Evolutionary conservation across 148 eudicot genomes (phyloP).

Genomic region (Silene latifolia): DNA sequence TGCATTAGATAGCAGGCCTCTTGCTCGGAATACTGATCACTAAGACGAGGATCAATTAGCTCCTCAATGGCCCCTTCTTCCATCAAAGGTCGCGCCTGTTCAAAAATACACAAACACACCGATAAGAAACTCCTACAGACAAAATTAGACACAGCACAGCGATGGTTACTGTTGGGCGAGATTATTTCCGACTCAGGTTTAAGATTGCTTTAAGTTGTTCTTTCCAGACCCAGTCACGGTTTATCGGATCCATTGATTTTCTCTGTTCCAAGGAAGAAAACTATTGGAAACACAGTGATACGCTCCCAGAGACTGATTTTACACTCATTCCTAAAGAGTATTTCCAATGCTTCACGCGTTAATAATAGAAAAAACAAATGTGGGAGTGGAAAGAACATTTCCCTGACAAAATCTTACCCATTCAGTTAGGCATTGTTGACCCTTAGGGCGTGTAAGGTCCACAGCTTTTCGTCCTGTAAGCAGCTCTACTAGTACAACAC

Average conservation of each 20-base stretch:
- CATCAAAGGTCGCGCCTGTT: slow-evolving; percentile 76
- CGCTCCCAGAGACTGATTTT: background rate
- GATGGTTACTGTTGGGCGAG: too few species aligned
- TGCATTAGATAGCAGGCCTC: slow-evolving; percentile 79
- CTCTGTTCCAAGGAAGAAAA: background rate
- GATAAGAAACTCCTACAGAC: background rate
- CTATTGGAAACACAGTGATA: background rate
- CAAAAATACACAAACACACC: background rate
- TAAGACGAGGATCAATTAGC: slow-evolving; percentile 67
- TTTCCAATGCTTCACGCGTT: background rate
- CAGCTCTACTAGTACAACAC: slow-evolving; percentile 67
- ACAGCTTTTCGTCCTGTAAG: slow-evolving; percentile 73
- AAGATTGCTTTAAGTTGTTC: too few species aligned
- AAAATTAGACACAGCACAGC: background rate
- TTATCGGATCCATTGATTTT: background rate
- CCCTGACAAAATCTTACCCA: slow-evolving; percentile 42
- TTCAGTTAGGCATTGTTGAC: slow-evolving; percentile 76
- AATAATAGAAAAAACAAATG: background rate
- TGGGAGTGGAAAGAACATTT: background rate
- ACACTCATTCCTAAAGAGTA: background rate
- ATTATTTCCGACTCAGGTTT: too few species aligned
- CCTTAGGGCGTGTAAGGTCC: slow-evolving; percentile 63
- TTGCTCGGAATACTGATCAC: slow-evolving; percentile 54
- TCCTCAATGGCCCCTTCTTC: slow-evolving; percentile 62
- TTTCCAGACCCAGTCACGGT: too few species aligned